Conservation (phyloP, 352 stramenopile species). For the Blastocystis hominis region DNA sequence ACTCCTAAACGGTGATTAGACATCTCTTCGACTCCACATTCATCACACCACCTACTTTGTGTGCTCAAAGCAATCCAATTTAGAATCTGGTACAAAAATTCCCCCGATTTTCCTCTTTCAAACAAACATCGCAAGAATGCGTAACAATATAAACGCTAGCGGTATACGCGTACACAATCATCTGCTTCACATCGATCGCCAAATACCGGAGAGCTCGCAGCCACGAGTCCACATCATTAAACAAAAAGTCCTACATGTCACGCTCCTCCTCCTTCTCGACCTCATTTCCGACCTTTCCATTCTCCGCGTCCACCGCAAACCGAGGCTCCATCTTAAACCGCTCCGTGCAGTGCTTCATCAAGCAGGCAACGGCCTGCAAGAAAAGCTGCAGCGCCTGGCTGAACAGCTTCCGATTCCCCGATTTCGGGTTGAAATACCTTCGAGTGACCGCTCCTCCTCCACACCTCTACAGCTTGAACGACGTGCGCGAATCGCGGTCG, state of each 20-base stretch:
- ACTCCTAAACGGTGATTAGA: neutral
- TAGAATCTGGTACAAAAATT: neutral
- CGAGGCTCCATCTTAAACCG: neutral
- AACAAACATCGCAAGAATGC: neutral
- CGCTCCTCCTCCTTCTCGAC: neutral
- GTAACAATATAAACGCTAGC: neutral
- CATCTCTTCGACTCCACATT: neutral
- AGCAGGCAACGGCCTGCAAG: neutral
- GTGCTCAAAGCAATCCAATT: neutral
- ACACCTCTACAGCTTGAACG: neutral
- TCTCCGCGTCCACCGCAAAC: neutral
- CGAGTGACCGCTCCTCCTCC: neutral
- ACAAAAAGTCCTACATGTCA: constrained; percentile 39
- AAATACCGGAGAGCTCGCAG: neutral
- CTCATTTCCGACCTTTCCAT: neutral
- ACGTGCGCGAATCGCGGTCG: neutral
- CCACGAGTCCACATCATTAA: constrained; percentile 24
- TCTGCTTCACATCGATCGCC: constrained; percentile 40
- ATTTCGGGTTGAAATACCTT: constrained; percentile 46
- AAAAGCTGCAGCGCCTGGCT: neutral
- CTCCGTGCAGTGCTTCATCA: constrained; percentile 20
- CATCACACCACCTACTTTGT: neutral
- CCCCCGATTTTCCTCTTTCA: neutral
- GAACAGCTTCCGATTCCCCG: constrained; percentile 29
- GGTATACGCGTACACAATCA: constrained; percentile 18